Evolutionary conservation across 139 green algal species (phyloP), one percentile per base, ranked within the genome.

Genomic region (Chlamydomonas sp.): DNA sequence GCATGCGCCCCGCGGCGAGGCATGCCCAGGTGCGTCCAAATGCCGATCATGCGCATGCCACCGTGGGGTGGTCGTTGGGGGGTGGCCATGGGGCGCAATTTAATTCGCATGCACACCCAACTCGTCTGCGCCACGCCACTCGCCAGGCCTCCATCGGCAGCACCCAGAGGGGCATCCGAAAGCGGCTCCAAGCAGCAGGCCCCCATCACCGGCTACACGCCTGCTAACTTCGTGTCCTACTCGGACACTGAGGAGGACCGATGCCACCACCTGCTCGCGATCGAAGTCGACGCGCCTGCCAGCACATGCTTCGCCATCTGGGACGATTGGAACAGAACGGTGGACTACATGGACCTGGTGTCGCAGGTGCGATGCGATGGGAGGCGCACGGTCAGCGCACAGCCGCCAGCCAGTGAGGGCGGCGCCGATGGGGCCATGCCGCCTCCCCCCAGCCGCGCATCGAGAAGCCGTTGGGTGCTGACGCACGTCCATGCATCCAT

Each of bases 261-360:
- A 3, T 80, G 69, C 48, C 36, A 72, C 31, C 74, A 83, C 54
- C 34, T 35, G 3, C 54, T 75, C 24, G 71, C 57, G 28, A 71
- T 80, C 24, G 24, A 64, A 0, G 77, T 87, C 10, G 70, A 82
- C 29, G 81, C 83, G 3, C 78, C 81, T 49, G 33, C 67, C 0
- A 60, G 48, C 2, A 35, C 74, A 0, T 89, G 83, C 70, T 89
- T 75, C 47, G 33, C 62, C 1, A 37, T 89, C 16, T 89, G 83
- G 83, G 73, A 77, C 35, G 72, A 89, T 37, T 89, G 83, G 83
- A 57, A 62, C 26, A 65, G 73, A n/a, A 66, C 87, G 2, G 64
- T 87, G 16, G 79, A 89, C 26, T 89, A 85, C 50, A 29, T 89
- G n/a, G 83, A 89, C 65, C 62, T 89, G 2, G 71, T 89, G 28